Conservation (phyloP, 192 early-diverging fungal species). For the Funneliformis geosporum region DNA sequence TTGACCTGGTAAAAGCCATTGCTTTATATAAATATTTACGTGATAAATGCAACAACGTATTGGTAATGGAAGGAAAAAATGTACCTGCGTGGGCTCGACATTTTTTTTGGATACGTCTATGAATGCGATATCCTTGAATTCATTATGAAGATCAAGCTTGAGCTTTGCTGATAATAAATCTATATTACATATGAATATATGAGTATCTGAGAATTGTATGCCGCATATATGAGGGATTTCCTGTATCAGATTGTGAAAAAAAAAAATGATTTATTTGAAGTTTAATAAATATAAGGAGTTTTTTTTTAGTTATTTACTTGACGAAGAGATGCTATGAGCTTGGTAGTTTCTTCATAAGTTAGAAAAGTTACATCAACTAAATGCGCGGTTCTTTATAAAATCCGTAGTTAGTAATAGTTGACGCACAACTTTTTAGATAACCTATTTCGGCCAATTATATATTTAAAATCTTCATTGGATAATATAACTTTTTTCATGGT, state of each 20-base stretch:
- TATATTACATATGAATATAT: slow-evolving; percentile 10
- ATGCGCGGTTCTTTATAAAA: background rate
- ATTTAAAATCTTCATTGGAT: no score
- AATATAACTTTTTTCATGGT: no score
- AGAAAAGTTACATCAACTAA: background rate
- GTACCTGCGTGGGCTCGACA: background rate
- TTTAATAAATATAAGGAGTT: background rate
- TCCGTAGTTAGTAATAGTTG: background rate
- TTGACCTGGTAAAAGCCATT: background rate
- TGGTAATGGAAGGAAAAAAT: background rate
- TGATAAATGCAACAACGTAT: no score
- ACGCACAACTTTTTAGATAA: no score
- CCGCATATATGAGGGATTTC: background rate
- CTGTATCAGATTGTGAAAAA: background rate
- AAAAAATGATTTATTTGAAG: background rate
- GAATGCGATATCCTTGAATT: background rate
- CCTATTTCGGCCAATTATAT: no score
- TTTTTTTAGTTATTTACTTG: background rate
- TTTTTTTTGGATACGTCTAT: background rate
- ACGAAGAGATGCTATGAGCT: background rate
- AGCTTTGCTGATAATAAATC: background rate
- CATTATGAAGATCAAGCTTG: background rate
- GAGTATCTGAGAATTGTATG: slow-evolving; percentile 6
- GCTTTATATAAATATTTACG: no score
- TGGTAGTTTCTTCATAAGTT: background rate